These are phyloP conservation scores for Macrocybe gigantea DNA, from an alignment of 768 basidiomycete species.

Conservation along the genomic window DNA sequence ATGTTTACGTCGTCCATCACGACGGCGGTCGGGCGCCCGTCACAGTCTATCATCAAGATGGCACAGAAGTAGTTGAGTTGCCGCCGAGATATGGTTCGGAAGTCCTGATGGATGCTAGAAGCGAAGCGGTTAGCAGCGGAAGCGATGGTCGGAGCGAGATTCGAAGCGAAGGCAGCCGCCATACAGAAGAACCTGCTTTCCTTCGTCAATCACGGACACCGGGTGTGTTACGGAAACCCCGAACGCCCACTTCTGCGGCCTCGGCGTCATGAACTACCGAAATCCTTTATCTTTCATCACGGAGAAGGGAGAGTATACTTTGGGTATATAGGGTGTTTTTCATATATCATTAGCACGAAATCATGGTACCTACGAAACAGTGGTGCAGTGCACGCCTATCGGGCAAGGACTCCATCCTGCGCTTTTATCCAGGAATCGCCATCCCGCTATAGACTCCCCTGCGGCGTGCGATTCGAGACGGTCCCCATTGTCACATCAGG, in stretches of 20 bases:
- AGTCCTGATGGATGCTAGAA: constrained; percentile 9
- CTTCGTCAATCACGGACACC: constrained; percentile 7
- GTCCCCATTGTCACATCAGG: constrained; percentile 3
- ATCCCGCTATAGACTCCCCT: constrained; percentile 34
- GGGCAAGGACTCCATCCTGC: constrained; percentile 61
- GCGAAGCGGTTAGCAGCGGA: too few species aligned
- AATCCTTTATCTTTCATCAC: too few species aligned
- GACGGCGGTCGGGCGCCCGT: constrained; percentile 54
- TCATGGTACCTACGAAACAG: too few species aligned
- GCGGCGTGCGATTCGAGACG: not conserved
- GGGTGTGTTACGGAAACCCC: constrained; percentile 12
- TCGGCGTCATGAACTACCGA: too few species aligned
- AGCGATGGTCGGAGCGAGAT: constrained; percentile 9
- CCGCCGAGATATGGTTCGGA: constrained; percentile 41
- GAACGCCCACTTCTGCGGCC: too few species aligned
- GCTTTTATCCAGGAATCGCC: constrained; percentile 40
- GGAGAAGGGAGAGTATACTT: too few species aligned
- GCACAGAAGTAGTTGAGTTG: constrained; percentile 53
- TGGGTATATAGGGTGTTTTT: too few species aligned
- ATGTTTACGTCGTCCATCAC: constrained; percentile 57
- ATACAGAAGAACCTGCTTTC: constrained; percentile 10
- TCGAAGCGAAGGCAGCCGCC: constrained; percentile 11
- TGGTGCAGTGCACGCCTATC: constrained; percentile 46
- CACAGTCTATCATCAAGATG: constrained; percentile 49
- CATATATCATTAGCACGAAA: too few species aligned